Evolutionary conservation across 495 filamentous ascomycete species (phyloP).

Genomic region (Penicillium verhagenii): DNA sequence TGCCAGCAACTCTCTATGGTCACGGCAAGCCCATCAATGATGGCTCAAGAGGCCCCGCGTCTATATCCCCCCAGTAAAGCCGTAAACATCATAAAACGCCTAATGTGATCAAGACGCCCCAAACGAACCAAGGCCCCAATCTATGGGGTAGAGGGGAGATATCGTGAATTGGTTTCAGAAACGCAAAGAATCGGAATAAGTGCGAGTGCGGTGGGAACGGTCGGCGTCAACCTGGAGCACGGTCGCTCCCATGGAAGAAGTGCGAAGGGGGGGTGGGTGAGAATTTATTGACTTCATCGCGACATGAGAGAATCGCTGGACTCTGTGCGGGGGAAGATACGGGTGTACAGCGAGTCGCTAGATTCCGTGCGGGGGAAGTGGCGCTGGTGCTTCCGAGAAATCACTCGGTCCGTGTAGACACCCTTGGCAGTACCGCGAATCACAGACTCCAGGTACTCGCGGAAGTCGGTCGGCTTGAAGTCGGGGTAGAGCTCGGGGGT

Average conservation of each 20-base stretch:
- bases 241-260: constrained; percentile 10
- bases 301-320: constrained; percentile 47
- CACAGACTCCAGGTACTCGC: constrained; percentile 42
- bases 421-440: constrained; percentile 43
- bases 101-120: constrained; percentile 18
- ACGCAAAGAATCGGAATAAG: neutral
- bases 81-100: constrained; percentile 24
- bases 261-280: neutral
- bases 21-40: constrained; percentile 10
- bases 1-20: constrained; percentile 22
- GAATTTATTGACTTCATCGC: constrained; percentile 25
- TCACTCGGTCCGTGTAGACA: constrained; percentile 44
- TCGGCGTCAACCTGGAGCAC: constrained; percentile 13
- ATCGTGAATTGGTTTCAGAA: constrained; percentile 6
- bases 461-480: constrained; percentile 41
- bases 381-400: constrained; percentile 44
- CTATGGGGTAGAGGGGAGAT: constrained; percentile 10
- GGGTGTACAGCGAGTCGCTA: constrained; percentile 42
- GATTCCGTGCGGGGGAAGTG: constrained; percentile 46
- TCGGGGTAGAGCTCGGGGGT: constrained; percentile 58
- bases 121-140: constrained; percentile 20
- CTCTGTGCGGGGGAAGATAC: constrained; percentile 44
- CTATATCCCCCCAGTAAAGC: constrained; percentile 19
- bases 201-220: constrained; percentile 2
- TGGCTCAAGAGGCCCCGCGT: constrained; percentile 13